Evolutionary conservation across 805 yeast species (phyloP).

Genomic region (Nakazawaea pomicola): DNA sequence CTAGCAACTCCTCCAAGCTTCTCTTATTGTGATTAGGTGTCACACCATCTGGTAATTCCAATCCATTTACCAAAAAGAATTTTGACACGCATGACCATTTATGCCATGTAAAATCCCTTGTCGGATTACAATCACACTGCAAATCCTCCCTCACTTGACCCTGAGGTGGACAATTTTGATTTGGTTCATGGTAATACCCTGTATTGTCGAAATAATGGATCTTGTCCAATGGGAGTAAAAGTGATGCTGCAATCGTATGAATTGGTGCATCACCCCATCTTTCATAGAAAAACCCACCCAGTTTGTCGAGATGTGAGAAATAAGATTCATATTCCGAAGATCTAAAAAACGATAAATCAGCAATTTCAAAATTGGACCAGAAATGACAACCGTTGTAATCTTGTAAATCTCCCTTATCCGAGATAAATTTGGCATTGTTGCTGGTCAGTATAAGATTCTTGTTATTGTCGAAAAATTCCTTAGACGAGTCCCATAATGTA

Average conservation of each 20-base stretch:
- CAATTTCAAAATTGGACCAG: conserved; percentile 69
- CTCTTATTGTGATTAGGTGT: conserved; percentile 11
- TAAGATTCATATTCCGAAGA: conserved; percentile 46
- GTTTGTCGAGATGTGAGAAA: conserved; percentile 51
- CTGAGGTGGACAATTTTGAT: conserved; percentile 53
- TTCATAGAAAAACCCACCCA: conserved; percentile 70
- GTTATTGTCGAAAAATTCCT: conserved; percentile 34
- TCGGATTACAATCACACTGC: conserved; percentile 45
- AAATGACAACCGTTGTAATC: conserved; percentile 55
- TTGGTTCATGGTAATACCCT: conserved; percentile 53
- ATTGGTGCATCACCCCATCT: conserved; percentile 81
- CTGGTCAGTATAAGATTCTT: conserved; percentile 32
- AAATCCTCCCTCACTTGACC: conserved; percentile 35
- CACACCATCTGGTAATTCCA: conserved; percentile 17
- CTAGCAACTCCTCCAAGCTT: too few species aligned
- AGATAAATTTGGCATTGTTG: conserved; percentile 36
- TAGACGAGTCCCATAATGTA: conserved; percentile 43
- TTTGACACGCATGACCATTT: conserved; percentile 48
- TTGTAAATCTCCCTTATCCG: conserved; percentile 38
- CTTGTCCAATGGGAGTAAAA: conserved; percentile 43
- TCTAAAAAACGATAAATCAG: conserved; percentile 53
- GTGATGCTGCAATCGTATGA: conserved; percentile 59
- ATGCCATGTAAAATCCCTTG: conserved; percentile 45
- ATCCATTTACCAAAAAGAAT: conserved; percentile 24
- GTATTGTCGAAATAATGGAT: conserved; percentile 58